Evolutionary conservation across 2,329 filamentous ascomycete species (phyloP).

Genomic region (Capronia americana): DNA sequence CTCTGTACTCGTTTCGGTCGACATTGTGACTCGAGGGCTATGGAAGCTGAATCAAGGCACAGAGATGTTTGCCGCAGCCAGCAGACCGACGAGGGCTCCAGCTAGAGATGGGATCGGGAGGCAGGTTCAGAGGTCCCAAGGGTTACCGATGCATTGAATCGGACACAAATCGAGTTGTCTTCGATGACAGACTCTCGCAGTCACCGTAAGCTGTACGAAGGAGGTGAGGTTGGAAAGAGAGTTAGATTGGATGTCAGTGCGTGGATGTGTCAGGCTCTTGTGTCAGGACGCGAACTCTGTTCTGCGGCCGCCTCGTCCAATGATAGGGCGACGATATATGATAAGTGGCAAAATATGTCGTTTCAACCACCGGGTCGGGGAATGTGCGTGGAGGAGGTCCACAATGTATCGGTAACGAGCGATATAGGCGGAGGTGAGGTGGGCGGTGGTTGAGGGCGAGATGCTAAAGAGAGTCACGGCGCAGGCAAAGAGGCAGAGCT

Average conservation of each 20-base stretch:
- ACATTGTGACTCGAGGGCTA: conserved; percentile 9
- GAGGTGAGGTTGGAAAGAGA: background rate
- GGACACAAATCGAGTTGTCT: background rate
- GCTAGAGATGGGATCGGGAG: background rate
- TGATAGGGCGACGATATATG: background rate
- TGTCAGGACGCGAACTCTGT: conserved; percentile 1
- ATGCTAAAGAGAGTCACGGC: background rate
- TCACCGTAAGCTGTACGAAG: conserved; percentile 2
- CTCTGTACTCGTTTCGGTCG: conserved; percentile 23
- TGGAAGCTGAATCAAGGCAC: background rate
- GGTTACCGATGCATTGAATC: conserved; percentile 6
- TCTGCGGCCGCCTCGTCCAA: conserved; percentile 1
- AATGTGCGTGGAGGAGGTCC: background rate
- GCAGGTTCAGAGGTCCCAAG: background rate
- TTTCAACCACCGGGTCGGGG: background rate
- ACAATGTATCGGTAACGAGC: background rate
- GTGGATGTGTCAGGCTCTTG: conserved; percentile 10
- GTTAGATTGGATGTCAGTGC: background rate
- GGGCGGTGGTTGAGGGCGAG: background rate
- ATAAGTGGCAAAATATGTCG: background rate
- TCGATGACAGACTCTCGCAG: background rate
- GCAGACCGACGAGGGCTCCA: background rate
- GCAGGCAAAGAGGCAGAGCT: conserved; percentile 4
- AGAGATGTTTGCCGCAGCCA: conserved; percentile 21
- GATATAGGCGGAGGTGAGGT: background rate